Base-by-base conservation (phyloP, 805 yeast species). In the Yarrowia bubula region DNA sequence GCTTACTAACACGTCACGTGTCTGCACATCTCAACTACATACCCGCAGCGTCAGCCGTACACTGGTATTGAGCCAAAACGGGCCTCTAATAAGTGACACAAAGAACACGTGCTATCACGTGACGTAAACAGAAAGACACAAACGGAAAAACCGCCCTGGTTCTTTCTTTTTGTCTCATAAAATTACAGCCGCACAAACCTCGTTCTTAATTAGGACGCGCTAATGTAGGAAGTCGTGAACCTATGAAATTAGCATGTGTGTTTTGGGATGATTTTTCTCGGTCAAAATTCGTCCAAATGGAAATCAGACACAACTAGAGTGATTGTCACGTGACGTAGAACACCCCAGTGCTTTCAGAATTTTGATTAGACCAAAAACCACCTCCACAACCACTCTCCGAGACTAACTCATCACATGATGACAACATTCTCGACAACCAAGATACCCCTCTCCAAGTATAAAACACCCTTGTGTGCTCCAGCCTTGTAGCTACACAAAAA, bases 361-460 rank as follows among this genome's bases (percentile, higher is more conserved):
- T 11, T 6, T 8, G 3, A 2, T 11, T 35, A 35, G 8, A 2
- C 38, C 38, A 4, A 9, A 4, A 2, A 4, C 10, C 13, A 35
- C 38, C 38, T 8, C 38, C n/a, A n/a, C n/a, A n/a, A 35, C 38
- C 38, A 35, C 7, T 8, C 10, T 35, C 38, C 13, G 13, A 9
- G 13, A 11, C 13, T 35, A 35, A 35, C 38, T 35, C 38, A 35
- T 35, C 38, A 35, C 38, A 35, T 35, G 38, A 35, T 8, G 8
- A 35, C 38, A 35, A 35, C 38, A 35, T 11, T 11, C 13, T 9
- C 13, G 10, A 35, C 38, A 35, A 35, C 38, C 13, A 46, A 33
- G 17, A 33, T 48, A 35, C 55, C 55, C 55, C 55, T 48, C 55
- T 33, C 8, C 41, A 35, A 18, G 55, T 48, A 48, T 48, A 48